These are phyloP conservation scores for Candida sithepensis DNA, from an alignment of 805 yeast genomes.

Conservation along the genomic window DNA sequence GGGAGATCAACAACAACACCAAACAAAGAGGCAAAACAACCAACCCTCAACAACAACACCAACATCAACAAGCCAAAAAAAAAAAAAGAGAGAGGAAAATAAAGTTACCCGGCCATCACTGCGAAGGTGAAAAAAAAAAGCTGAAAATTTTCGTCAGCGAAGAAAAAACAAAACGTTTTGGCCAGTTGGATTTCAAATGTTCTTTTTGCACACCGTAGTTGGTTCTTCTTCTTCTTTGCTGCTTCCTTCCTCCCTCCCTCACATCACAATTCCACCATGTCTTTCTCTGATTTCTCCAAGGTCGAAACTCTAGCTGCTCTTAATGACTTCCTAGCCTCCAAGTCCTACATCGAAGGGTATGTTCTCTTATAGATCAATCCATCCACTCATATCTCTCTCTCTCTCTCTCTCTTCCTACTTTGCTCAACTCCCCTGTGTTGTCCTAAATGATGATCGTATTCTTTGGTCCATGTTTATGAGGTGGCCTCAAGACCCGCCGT, in stretches of 20 bases:
- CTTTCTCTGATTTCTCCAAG: constrained; percentile 79
- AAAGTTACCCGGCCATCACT: too few relatives aligned
- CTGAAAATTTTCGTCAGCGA: too few relatives aligned
- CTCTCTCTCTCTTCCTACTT: constrained; percentile 1
- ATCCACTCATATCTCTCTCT: background rate
- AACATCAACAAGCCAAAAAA: too few relatives aligned
- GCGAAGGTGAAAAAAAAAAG: too few relatives aligned
- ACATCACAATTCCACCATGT: constrained; percentile 43
- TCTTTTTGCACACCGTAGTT: background rate
- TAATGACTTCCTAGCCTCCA: constrained; percentile 83
- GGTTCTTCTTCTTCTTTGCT: background rate
- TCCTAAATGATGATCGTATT: constrained; percentile 57
- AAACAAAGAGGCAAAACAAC: background rate
- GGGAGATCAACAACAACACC: background rate
- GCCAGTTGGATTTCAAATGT: background rate
- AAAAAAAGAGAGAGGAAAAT: too few relatives aligned
- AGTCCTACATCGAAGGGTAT: constrained; percentile 95
- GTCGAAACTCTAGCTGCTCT: constrained; percentile 69
- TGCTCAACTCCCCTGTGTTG: too few relatives aligned
- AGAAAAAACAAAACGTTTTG: too few relatives aligned
- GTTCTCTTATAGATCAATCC: constrained; percentile 34
- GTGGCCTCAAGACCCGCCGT: constrained; percentile 93
- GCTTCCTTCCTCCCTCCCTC: background rate
- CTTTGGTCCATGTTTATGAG: constrained; percentile 97
- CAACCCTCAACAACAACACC: too few relatives aligned